Evolutionary conservation across 805 yeast genomes (phyloP), one percentile per base, ranked within the genome.

Genomic region (Metschnikowia picachoensis): DNA sequence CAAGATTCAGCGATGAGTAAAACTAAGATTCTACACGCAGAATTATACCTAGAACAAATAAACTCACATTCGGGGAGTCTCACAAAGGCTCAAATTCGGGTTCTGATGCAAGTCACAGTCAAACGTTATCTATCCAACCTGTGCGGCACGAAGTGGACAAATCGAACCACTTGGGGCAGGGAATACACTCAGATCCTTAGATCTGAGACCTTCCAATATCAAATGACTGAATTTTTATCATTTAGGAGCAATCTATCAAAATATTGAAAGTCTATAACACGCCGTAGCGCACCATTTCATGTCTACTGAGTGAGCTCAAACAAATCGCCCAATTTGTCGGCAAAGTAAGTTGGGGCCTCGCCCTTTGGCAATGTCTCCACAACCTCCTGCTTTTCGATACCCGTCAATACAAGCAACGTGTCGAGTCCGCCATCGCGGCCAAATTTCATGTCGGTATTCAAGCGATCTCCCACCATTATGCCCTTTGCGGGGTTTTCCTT

Each of bases 401-500:
- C 99, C 2, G 95, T 86, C 45, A 94, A 76, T 3, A 94, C 99
- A 56, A 94, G 72, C 47, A 94, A 66, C 2, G 98, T 91, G 45
- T 84, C 90, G 37, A 94, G 74, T 1, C 94, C 94, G 43, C 96
- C 96, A 48, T 82, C 83, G 46, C 79, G 74, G 37, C 98, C 99
- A 65, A 94, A 94, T 60, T 78, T 79, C 83, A 94, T 92, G 60
- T 94, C 99, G 0, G 99, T 94, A 64, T 94, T 92, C 48, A 94
- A 73, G 54, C 99, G 76, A 63, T 94, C 99, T 16, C 99, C 99
- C 47, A 94, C 80, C 98, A 94, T 94, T 53, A 92, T 76, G 11
- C 95, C 83, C 47, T 79, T 75, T 3, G 67, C 53, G 43, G 80
- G 78, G 43, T 81, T 81, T 30, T 80, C 70, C 15, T 77, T 65